phyloP scores from a whole-genome alignment of 2,329 filamentous ascomycete species.

The Fusarium kyushuense region DNA sequence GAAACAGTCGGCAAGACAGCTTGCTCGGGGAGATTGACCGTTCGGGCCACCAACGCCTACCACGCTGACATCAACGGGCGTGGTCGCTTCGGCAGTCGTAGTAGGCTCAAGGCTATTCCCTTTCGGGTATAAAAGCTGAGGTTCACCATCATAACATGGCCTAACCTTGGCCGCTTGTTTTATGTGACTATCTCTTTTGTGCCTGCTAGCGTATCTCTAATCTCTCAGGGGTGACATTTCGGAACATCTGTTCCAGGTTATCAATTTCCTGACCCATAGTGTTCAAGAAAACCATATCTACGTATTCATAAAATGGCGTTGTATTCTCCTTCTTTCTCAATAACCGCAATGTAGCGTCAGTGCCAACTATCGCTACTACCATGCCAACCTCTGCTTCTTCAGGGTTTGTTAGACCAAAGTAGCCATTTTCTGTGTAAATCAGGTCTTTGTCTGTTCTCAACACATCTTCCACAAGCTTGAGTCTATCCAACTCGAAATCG shows the following conservation, averaged over 20 bases:
- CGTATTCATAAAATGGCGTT: background rate
- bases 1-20: conserved; percentile 18
- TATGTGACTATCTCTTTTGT: background rate
- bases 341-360: accelerated
- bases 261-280: background rate
- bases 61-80: background rate
- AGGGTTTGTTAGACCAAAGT: background rate
- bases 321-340: background rate
- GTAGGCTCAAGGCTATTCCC: background rate
- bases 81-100: background rate
- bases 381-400: background rate
- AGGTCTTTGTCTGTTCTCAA: background rate
- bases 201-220: background rate
- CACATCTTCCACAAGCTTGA: background rate
- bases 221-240: too few species aligned
- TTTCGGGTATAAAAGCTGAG: background rate
- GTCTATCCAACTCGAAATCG: background rate
- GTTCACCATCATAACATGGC: background rate
- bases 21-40: background rate
- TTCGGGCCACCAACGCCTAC: background rate
- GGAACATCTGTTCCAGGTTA: too few species aligned
- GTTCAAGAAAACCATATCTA: background rate
- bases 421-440: background rate
- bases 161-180: background rate
- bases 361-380: background rate